These are phyloP conservation scores for Termitomyces sp. DNA, from an alignment of 768 basidiomycete genomes.

Conservation along the genomic window DNA sequence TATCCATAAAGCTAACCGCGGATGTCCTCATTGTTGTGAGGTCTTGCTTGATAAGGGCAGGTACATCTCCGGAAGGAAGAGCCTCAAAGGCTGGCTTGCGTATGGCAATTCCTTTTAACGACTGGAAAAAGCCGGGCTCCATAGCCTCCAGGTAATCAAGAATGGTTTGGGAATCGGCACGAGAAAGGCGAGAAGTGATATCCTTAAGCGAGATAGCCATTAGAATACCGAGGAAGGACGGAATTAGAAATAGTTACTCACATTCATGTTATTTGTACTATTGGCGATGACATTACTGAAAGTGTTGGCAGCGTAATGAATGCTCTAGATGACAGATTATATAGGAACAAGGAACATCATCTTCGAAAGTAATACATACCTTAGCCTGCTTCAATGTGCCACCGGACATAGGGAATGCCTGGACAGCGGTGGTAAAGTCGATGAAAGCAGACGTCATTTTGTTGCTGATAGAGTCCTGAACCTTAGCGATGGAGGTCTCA, in stretches of 20 bases:
- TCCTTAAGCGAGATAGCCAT: background rate
- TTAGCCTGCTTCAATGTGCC: constrained; percentile 23
- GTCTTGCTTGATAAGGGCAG: constrained; percentile 29
- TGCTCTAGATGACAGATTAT: constrained; percentile 17
- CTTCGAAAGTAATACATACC: constrained; percentile 15
- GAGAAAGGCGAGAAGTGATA: constrained; percentile 17
- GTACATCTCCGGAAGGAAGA: constrained; percentile 26
- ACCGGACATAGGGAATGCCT: constrained; percentile 28
- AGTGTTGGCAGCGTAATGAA: constrained; percentile 26
- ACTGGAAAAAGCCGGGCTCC: constrained; percentile 24
- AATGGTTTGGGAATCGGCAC: constrained; percentile 24
- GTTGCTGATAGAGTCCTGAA: constrained; percentile 26
- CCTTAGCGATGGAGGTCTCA: constrained; percentile 22
- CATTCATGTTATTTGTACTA: constrained; percentile 27
- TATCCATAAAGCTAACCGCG: too few species aligned
- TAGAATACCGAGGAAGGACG: background rate
- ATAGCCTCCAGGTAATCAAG: constrained; percentile 20
- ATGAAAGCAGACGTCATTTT: constrained; percentile 25
- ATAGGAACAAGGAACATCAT: background rate
- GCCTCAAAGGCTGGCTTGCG: constrained; percentile 26
- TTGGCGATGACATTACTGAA: constrained; percentile 21
- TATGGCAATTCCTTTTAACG: constrained; percentile 19
- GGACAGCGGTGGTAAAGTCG: constrained; percentile 28
- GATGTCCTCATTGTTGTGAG: constrained; percentile 10
- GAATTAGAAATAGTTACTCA: constrained; percentile 8